phyloP scores from a whole-genome alignment of 257 asterid genomes.

The Solanum rostratum region DNA sequence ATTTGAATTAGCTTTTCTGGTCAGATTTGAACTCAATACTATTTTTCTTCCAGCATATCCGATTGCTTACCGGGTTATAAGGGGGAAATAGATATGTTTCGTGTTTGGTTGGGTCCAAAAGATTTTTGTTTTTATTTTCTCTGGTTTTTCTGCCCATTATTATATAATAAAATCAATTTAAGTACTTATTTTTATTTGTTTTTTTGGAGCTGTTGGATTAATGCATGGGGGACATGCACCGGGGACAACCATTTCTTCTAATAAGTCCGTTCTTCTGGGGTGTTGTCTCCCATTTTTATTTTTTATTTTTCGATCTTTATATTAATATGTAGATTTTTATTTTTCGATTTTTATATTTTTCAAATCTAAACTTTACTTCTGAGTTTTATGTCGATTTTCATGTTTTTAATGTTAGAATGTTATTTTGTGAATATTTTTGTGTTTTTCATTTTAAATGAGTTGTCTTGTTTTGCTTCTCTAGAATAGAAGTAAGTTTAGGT shows the following conservation, averaged over 20 bases:
- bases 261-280: not conserved
- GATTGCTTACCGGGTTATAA: conserved; percentile 20
- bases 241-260: not conserved
- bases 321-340: not conserved
- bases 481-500: fast-evolving
- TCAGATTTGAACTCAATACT: conserved; percentile 5
- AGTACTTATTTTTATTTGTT: not conserved
- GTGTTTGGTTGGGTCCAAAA: conserved; percentile 6
- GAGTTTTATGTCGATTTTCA: too few species aligned
- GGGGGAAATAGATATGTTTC: conserved; percentile 7
- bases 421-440: too few species aligned
- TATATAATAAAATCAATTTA: not conserved
- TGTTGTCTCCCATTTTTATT: not conserved
- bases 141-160: not conserved
- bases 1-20: conserved; percentile 14
- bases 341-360: not conserved
- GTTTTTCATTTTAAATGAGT: not conserved
- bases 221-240: not conserved
- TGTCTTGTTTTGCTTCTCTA: not conserved
- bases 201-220: not conserved
- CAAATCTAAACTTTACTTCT: too few species aligned
- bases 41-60: conserved; percentile 14
- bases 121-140: not conserved
- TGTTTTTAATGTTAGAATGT: too few species aligned
- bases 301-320: not conserved